These are phyloP conservation scores for Xerocomus amazonicus DNA, from an alignment of 1,284 basidiomycete genomes.

Conservation along the genomic window DNA sequence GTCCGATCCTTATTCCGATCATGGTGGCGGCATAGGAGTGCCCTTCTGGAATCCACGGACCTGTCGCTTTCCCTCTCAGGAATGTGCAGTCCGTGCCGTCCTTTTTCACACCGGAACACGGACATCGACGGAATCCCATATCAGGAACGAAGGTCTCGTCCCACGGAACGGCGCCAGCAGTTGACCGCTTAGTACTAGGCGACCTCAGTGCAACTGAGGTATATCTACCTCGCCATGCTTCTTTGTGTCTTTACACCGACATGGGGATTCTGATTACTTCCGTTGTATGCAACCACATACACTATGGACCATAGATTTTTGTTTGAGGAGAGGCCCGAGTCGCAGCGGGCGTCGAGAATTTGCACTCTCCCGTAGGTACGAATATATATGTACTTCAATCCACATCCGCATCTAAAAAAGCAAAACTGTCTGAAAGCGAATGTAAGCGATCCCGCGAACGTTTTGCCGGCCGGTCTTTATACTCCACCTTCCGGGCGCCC, in stretches of 20 bases:
- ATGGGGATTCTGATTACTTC: too few species aligned
- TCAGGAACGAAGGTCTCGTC: slow-evolving; percentile 4
- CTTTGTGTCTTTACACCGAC: background rate
- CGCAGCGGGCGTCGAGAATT: too few species aligned
- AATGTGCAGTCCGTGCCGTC: background rate
- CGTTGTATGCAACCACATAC: background rate
- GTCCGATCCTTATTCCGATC: slow-evolving; percentile 2
- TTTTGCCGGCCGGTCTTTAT: slow-evolving; percentile 28
- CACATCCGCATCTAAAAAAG: background rate
- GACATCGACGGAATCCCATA: background rate
- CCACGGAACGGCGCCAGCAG: slow-evolving; percentile 8
- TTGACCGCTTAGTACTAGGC: background rate
- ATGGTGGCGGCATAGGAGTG: background rate
- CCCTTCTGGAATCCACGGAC: slow-evolving; percentile 14
- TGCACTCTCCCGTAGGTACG: background rate
- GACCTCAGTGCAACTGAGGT: background rate
- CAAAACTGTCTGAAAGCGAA: background rate
- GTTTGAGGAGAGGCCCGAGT: background rate
- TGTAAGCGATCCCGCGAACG: slow-evolving; percentile 33
- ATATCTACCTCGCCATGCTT: slow-evolving; percentile 3
- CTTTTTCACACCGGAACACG: slow-evolving; percentile 8
- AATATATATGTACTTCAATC: slow-evolving; percentile 1
- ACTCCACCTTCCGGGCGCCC: slow-evolving; percentile 11
- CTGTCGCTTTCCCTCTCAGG: background rate
- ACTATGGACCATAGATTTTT: background rate